These are phyloP conservation scores for Gossypium stocksii DNA, from an alignment of 345 rosid species.

Conservation along the genomic window DNA sequence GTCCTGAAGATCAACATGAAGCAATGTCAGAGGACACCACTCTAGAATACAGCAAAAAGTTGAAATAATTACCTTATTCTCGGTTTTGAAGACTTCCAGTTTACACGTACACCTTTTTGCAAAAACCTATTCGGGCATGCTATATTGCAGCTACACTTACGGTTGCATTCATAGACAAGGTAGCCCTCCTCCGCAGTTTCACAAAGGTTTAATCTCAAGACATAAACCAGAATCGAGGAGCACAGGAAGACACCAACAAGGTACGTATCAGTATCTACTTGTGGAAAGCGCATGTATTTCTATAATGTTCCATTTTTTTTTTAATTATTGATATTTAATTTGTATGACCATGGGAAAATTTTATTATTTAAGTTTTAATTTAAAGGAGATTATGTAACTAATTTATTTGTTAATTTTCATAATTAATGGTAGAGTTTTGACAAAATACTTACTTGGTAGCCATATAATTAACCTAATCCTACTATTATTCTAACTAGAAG, in stretches of 20 bases:
- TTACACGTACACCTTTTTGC: conserved; percentile 66
- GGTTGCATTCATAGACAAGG: conserved; percentile 95
- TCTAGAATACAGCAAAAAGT: conserved; percentile 5
- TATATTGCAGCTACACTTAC: conserved; percentile 62
- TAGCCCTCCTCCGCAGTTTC: conserved; percentile 80
- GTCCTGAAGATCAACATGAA: conserved; percentile 45
- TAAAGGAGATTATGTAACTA: too few relatives aligned
- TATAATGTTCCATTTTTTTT: too few relatives aligned
- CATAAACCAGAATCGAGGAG: conserved; percentile 2
- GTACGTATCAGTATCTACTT: conserved; percentile 1
- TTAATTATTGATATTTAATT: too few relatives aligned
- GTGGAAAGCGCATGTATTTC: neutral
- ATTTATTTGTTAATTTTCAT: too few relatives aligned
- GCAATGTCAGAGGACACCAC: conserved; percentile 10
- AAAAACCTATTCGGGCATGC: conserved; percentile 85
- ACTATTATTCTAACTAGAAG: too few relatives aligned
- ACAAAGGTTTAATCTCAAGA: neutral
- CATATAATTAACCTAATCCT: too few relatives aligned
- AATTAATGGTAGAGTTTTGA: too few relatives aligned
- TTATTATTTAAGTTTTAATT: too few relatives aligned
- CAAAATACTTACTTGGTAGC: too few relatives aligned
- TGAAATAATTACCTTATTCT: conserved; percentile 57
- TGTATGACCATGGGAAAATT: too few relatives aligned
- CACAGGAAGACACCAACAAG: neutral
- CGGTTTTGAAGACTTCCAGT: conserved; percentile 76